A percentile compares a stretch with the other conserved stretches of the same genome.
Conservation (phyloP, 352 stramenopile species). For the Pythium rishiriense region DNA sequence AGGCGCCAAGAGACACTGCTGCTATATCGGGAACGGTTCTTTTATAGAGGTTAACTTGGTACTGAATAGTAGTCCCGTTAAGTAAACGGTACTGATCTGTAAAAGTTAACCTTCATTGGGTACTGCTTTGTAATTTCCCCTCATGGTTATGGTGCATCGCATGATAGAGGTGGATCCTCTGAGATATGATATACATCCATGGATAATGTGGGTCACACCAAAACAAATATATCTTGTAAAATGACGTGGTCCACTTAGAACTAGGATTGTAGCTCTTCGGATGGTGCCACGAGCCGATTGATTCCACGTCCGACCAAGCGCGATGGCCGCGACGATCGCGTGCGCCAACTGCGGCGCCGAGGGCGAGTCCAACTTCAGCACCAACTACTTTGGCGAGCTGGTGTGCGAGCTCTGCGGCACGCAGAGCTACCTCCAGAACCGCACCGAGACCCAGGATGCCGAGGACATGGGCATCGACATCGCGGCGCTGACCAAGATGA, state of each 20-base stretch:
- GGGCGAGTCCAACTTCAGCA: slow-evolving; percentile 80
- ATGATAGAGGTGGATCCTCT: too few relatives aligned
- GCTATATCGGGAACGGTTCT: too few relatives aligned
- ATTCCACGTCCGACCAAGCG: neutral
- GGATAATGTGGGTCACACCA: neutral
- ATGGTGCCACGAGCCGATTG: too few relatives aligned
- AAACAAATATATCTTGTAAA: neutral
- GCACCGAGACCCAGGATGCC: slow-evolving; percentile 81
- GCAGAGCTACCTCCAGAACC: slow-evolving; percentile 77
- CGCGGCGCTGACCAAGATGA: slow-evolving; percentile 33
- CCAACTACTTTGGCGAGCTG: slow-evolving; percentile 84
- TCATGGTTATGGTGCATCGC: too few relatives aligned
- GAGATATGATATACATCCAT: too few relatives aligned
- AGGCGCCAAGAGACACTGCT: too few relatives aligned
- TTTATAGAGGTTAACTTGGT: too few relatives aligned
- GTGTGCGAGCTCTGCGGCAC: slow-evolving; percentile 85
- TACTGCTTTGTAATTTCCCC: too few relatives aligned
- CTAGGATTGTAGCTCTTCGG: slow-evolving; percentile 13
- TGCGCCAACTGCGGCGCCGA: slow-evolving; percentile 76
- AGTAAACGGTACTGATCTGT: too few relatives aligned
- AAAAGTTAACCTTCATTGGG: too few relatives aligned
- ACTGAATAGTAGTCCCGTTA: too few relatives aligned
- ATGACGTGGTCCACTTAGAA: slow-evolving; percentile 7
- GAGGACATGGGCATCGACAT: slow-evolving; percentile 72
- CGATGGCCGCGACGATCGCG: slow-evolving; percentile 40